Base-by-base conservation (phyloP, 2,329 filamentous ascomycete species). In the Colletotrichum gigasporum region DNA sequence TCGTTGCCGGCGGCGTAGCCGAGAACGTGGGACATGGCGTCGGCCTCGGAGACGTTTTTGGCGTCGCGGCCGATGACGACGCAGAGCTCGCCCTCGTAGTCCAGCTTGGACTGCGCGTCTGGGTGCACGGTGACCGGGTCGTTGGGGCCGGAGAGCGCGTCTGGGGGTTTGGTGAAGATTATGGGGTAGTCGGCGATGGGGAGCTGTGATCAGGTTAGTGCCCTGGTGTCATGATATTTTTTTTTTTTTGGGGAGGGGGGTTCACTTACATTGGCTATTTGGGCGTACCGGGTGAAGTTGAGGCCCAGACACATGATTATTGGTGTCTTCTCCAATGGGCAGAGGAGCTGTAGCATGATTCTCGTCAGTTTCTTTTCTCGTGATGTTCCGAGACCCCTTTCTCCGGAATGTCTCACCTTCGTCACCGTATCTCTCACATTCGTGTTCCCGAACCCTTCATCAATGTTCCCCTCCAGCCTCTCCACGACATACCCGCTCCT, bases 1-100 rank as follows among this genome's bases (percentile, higher is more conserved):
- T 86, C 84, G 70, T 88, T 88, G 32, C 82, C 82, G 22, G 81
- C 81, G 0, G 85, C 85, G 66, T 87, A 88, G 28, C 85, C 86
- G 1, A 87, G 79, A 2, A 88, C 76, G 68, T 86, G 84, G 22
- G 82, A 76, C 4, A 82, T 67, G 4, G 83, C 83, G 26, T 85
- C 78, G 1, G 75, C 75, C 51, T 83, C 80, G 3, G 75, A 67
- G 3, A 85, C 78, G 54, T 85, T 79, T 67, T 83, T 84, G 54
- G 76, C 79, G 30, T 79, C 76, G 35, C 79, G 77, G 9, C 80
- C 80, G 24, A 86, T 81, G 4, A 86, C 75, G 28, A 86, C 76
- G 5, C 76, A 80, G 56, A 86, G 77, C 67, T 86, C 84, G 0
- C 80, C 82, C 67, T 86, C 83, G 65, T 82, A 85, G 67, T 86